A percentile compares a stretch with the other conserved stretches of the same genome.
phyloP scores from a whole-genome alignment of 164 flowering plant species.

The Umbellularia californica region DNA sequence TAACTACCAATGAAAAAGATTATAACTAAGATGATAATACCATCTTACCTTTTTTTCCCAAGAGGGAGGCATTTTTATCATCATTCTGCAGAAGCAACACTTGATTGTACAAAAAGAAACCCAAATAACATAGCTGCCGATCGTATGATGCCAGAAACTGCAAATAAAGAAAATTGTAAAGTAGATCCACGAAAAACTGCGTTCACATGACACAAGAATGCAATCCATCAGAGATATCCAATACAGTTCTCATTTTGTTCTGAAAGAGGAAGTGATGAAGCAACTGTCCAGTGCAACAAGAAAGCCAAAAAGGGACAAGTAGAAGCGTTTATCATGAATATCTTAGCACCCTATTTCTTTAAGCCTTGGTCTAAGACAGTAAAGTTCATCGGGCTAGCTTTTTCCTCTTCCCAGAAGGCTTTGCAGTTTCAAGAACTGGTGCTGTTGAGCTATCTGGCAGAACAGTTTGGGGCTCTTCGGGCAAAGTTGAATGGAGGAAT shows the following conservation, averaged over 20 bases:
- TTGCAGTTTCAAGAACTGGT: conserved; percentile 20
- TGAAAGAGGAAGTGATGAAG: background rate
- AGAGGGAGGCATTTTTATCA: background rate
- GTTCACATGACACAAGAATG: background rate
- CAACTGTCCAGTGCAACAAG: background rate
- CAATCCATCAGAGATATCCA: background rate
- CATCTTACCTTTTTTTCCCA: background rate
- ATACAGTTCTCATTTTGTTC: too few relatives aligned
- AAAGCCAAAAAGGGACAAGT: background rate
- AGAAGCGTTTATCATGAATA: background rate
- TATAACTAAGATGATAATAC: background rate
- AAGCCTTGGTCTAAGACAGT: too few relatives aligned
- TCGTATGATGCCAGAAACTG: background rate
- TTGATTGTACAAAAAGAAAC: too few relatives aligned
- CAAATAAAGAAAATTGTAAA: background rate
- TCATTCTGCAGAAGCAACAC: background rate
- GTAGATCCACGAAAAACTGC: background rate
- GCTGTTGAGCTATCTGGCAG: conserved; percentile 12
- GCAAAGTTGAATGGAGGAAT: conserved; percentile 52
- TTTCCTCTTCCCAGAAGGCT: conserved; percentile 17
- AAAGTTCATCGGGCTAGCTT: conserved; percentile 3
- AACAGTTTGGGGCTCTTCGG: conserved; percentile 46
- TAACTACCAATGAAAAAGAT: background rate
- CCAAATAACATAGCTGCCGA: background rate
- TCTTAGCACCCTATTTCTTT: background rate